Evolutionary conservation across 2,329 filamentous ascomycete species (phyloP), one percentile per base, ranked within the genome.

Genomic region (Exophiala bonariae): DNA sequence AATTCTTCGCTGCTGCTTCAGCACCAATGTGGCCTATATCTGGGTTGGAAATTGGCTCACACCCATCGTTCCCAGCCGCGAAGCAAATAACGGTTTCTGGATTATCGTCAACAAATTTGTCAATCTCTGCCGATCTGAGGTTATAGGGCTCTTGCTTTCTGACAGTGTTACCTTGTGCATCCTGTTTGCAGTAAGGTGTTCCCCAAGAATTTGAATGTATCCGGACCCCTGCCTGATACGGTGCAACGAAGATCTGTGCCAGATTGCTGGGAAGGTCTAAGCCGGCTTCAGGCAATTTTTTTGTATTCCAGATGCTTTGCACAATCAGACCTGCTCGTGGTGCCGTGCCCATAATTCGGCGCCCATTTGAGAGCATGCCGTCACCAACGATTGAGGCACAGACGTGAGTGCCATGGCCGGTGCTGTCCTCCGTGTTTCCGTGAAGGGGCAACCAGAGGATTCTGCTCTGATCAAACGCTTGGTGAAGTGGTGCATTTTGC

Each of bases 171-270:
- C n/a, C n/a, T 6, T 6, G 6, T 6, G 6, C 23, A 26, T 11
- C 11, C 6, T 26, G 6, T 11, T 26, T 11, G 23, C 11, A 6
- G 23, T 6, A 11, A 10, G 30, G 39, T 16, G 47, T 40, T 4
- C 58, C 58, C 56, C 55, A 60, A n/a, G 56, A 59, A 32, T 60
- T 59, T 8, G 52, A 56, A 32, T 60, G 58, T 14, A 60, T 34
- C 19, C 52, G 46, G 17, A 54, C 56, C 9, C 44, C 48, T 10
- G 50, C 44, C 8, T 51, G 17, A 36, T 60, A 60, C 4, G 56
- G 47, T 34, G 50, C 35, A 9, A 47, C 38, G 41, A 61, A 58
- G 32, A 60, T 50, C 10, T 49, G 19, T 10, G 20, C 41, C 18
- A 58, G 38, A 31, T 59, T 48, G 7, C 26, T 28, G 2, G 57